Percentiles rank a stretch among this genome's conserved stretches.
Conservation (phyloP, 1,284 basidiomycete species). For the Heliocybe sulcata region DNA sequence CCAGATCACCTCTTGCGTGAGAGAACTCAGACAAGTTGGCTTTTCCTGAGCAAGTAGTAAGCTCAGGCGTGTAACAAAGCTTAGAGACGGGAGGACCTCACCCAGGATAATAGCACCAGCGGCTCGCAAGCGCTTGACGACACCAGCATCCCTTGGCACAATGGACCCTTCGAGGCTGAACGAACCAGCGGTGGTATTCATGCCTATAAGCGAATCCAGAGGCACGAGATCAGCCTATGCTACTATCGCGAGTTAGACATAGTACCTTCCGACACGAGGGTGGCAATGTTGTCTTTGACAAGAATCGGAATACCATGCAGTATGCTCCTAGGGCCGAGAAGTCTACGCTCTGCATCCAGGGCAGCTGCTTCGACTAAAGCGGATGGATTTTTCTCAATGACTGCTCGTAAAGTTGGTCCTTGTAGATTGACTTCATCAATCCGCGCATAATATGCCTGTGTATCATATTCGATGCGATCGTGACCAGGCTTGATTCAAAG, state of each 20-base stretch:
- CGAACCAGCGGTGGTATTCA: slow-evolving; percentile 50
- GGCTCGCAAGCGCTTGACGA: slow-evolving; percentile 27
- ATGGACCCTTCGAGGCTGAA: slow-evolving; percentile 32
- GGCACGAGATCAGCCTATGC: no score
- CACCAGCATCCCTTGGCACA: slow-evolving; percentile 33
- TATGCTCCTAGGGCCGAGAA: slow-evolving; percentile 37
- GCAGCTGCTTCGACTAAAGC: slow-evolving; percentile 45
- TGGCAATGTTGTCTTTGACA: slow-evolving; percentile 55
- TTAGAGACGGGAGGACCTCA: slow-evolving; percentile 6
- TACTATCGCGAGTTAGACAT: no score
- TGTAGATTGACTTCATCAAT: slow-evolving; percentile 65
- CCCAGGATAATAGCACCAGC: slow-evolving; percentile 39
- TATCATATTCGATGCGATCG: no score
- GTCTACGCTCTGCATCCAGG: slow-evolving; percentile 46
- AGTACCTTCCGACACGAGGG: slow-evolving; percentile 44
- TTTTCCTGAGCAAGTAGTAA: slow-evolving; percentile 22
- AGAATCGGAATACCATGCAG: slow-evolving; percentile 68
- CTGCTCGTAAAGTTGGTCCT: slow-evolving; percentile 51
- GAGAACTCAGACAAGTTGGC: slow-evolving; percentile 25
- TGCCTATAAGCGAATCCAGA: slow-evolving; percentile 29
- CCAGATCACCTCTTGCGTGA: slow-evolving; percentile 15
- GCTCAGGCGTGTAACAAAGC: slow-evolving; percentile 34
- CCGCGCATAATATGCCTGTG: slow-evolving; percentile 63
- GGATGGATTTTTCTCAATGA: slow-evolving; percentile 57
- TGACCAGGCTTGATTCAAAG: slow-evolving; percentile 30